Evolutionary conservation across 129 eudicot species (phyloP), one percentile per base, ranked within the genome.

Genomic region (Helianthus tuberosus): DNA sequence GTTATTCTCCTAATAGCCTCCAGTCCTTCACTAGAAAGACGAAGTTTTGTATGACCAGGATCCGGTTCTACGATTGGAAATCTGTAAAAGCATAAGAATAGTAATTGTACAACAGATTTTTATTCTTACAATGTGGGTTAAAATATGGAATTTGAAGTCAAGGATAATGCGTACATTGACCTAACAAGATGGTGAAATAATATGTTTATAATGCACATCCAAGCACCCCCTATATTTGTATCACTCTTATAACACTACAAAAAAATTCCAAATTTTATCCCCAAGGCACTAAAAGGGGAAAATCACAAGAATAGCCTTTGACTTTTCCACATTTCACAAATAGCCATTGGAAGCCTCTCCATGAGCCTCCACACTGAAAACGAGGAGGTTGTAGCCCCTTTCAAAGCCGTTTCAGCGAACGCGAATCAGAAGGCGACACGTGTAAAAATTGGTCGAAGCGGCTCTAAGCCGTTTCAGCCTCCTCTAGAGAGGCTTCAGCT

Each of bases 11-110:
- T 79, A 67, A 95, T 95, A 17, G 97, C 99, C 80, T 91, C 92
- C 75, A 95, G 62, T 46, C 99, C 97, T 73, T 86, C 97, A 74
- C 86, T 84, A 10, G 99, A 83, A 77, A 95, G 85, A 65, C 97
- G 89, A 77, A 95, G 93, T 77, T 91, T 91, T 74, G 99, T 95
- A 76, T 95, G 99, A 76, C 97, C 92, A 54, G 97, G 87, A 85
- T 91, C 99, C 20, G 99, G 99, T 85, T 95, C 99, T 75, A 91
- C 76, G 68, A 95, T 91, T n/a, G 99, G 99, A 85, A 95, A 89
- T 77, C 99, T 95, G 87, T 43, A 68, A 12, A 43, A 79, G 3
- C 15, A 61, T 23, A 46, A 75, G 41, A 81, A 68, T 29, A 27
- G 48, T 65, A 23, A 41, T 29, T 23, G 27, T 39, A 65, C 25